Evolutionary conservation across 2,329 filamentous ascomycete genomes (phyloP).

Genomic region (Teratosphaeria gauchensis): DNA sequence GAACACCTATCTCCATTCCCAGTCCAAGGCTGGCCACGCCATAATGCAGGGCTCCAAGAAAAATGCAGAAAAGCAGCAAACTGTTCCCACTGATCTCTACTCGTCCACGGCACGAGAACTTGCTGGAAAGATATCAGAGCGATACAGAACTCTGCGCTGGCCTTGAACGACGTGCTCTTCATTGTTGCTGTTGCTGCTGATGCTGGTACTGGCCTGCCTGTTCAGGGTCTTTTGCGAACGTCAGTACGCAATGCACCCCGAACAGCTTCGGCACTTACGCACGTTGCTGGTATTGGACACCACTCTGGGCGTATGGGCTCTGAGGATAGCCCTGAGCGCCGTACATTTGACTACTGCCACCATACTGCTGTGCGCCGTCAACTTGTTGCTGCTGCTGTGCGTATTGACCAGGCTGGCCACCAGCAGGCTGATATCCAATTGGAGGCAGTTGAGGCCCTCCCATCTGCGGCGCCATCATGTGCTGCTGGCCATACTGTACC

Average conservation of each 20-base stretch:
- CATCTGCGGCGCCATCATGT: slow-evolving; percentile 38
- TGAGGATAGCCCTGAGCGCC: slow-evolving; percentile 41
- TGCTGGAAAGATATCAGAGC: neutral
- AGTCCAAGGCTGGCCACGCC: slow-evolving; percentile 4
- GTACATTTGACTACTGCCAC: slow-evolving; percentile 32
- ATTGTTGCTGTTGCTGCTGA: slow-evolving; percentile 11
- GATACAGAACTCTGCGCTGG: neutral
- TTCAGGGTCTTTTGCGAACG: slow-evolving; percentile 12
- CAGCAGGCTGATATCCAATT: slow-evolving; percentile 42
- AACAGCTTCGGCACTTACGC: slow-evolving; percentile 13
- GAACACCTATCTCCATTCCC: slow-evolving; percentile 3
- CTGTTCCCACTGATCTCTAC: neutral
- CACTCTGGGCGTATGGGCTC: slow-evolving; percentile 39
- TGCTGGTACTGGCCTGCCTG: slow-evolving; percentile 9
- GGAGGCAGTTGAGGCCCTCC: slow-evolving; percentile 41
- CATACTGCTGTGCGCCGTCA: slow-evolving; percentile 42
- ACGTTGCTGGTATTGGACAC: slow-evolving; percentile 38
- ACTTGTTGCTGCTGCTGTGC: slow-evolving; percentile 35
- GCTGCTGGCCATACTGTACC: slow-evolving; percentile 33
- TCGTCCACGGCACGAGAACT: neutral
- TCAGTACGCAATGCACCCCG: slow-evolving; percentile 10
- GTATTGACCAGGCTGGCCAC: slow-evolving; percentile 37
- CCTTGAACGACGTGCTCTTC: neutral
- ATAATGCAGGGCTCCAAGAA: slow-evolving; percentile 6
- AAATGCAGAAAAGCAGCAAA: slow-evolving; percentile 8